phyloP scores from a whole-genome alignment of 1,139 yeast species.

The Yamadazyma taylorii region DNA sequence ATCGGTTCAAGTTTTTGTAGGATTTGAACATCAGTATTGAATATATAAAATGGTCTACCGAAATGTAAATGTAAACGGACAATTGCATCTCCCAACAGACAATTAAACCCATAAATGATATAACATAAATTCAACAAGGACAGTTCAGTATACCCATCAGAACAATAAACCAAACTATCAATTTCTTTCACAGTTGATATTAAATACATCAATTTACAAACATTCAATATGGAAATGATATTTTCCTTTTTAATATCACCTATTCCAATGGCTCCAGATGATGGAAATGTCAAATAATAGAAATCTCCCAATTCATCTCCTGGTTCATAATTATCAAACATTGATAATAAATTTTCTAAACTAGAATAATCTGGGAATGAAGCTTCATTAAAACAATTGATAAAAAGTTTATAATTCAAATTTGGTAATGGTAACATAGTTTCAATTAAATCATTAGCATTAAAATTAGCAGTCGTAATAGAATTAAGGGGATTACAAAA shows the following conservation, averaged over 20 bases:
- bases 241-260: slow-evolving; percentile 64
- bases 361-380: slow-evolving; percentile 48
- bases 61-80: slow-evolving; percentile 59
- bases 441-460: slow-evolving; percentile 19
- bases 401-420: slow-evolving; percentile 39
- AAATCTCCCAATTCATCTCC: slow-evolving; percentile 23
- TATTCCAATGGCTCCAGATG: slow-evolving; percentile 77
- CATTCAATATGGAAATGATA: slow-evolving; percentile 57
- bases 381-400: slow-evolving; percentile 55
- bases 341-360: slow-evolving; percentile 34
- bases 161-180: slow-evolving; percentile 62
- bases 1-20: slow-evolving; percentile 63
- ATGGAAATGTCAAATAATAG: slow-evolving; percentile 65
- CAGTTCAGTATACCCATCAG: slow-evolving; percentile 93
- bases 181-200: slow-evolving; percentile 31
- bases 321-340: slow-evolving; percentile 22
- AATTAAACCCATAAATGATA: slow-evolving; percentile 63
- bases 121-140: slow-evolving; percentile 72
- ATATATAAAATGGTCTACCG: slow-evolving; percentile 82
- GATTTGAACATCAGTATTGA: slow-evolving; percentile 70
- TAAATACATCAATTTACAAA: slow-evolving; percentile 59
- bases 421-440: slow-evolving; percentile 33
- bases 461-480: slow-evolving; percentile 35
- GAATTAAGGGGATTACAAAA: slow-evolving; percentile 56
- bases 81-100: slow-evolving; percentile 52